Percentiles rank a stretch among this genome's conserved stretches.
phyloP scores from a whole-genome alignment of 106 monocot species.

The Narthecium ossifragum region DNA sequence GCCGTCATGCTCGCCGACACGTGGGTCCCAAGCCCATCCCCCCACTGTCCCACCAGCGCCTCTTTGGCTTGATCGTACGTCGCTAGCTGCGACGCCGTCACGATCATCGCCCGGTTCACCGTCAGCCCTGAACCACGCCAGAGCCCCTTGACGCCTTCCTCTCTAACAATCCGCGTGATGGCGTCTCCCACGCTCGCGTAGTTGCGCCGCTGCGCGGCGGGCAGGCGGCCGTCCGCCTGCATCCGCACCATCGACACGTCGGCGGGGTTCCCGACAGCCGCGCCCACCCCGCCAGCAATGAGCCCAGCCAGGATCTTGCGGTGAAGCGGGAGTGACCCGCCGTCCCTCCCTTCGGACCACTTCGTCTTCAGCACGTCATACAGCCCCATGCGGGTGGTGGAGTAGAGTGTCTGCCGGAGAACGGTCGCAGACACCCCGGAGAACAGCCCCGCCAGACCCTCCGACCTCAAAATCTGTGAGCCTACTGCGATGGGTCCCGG shows the following conservation, averaged over 20 bases:
- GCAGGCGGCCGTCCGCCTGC: constrained; percentile 59
- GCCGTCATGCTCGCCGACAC: constrained; percentile 46
- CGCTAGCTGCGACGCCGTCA: no score
- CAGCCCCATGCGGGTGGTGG: constrained; percentile 63
- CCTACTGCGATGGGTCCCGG: constrained; percentile 42
- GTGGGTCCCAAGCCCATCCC: constrained; percentile 41
- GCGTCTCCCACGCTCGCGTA: constrained; percentile 42
- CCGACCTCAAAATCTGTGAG: constrained; percentile 36
- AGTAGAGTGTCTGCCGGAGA: constrained; percentile 61
- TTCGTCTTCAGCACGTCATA: constrained; percentile 48
- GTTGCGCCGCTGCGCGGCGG: no score
- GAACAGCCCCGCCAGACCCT: constrained; percentile 54
- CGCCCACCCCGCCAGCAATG: constrained; percentile 43
- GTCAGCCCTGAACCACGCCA: constrained; percentile 51
- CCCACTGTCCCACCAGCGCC: constrained; percentile 8
- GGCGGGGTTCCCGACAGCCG: constrained; percentile 51
- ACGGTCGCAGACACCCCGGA: constrained; percentile 56
- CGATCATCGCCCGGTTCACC: constrained; percentile 63
- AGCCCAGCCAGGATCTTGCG: constrained; percentile 48
- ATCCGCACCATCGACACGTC: constrained; percentile 60
- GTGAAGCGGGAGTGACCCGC: constrained; percentile 35
- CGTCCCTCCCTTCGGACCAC: constrained; percentile 14
- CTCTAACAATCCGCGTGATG: constrained; percentile 27
- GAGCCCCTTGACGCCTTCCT: constrained; percentile 35
- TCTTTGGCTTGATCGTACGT: no score